These are phyloP conservation scores for Polytrichum formosum DNA, from an alignment of 225 moss, liverwort and hornwort genomes.

Conservation along the genomic window DNA sequence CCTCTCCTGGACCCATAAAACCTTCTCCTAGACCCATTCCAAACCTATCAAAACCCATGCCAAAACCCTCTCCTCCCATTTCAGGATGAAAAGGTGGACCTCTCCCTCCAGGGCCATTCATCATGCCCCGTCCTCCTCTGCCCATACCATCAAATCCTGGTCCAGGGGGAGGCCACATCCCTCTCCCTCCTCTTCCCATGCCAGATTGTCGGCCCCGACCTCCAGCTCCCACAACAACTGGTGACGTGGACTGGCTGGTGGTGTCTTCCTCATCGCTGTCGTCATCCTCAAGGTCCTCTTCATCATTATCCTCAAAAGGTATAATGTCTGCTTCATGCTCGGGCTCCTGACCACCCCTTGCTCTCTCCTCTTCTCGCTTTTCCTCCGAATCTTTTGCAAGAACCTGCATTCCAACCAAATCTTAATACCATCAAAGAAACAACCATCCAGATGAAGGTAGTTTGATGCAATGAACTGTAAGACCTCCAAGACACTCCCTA, in stretches of 20 bases:
- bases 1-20: constrained; percentile 62
- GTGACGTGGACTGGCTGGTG: constrained; percentile 70
- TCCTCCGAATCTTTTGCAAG: constrained; percentile 81
- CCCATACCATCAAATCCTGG: constrained; percentile 75
- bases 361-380: constrained; percentile 92
- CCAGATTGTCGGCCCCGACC: constrained; percentile 53
- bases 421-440: constrained; percentile 11
- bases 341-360: constrained; percentile 73
- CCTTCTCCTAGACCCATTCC: constrained; percentile 88
- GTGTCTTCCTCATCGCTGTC: constrained; percentile 96
- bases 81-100: constrained; percentile 89
- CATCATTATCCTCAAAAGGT: constrained; percentile 98
- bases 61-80: constrained; percentile 86
- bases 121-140: constrained; percentile 78
- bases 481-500: too few species aligned
- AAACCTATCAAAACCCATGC: constrained; percentile 90
- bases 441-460: background rate
- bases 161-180: constrained; percentile 81
- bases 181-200: constrained; percentile 73
- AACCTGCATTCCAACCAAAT: constrained; percentile 28
- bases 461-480: too few species aligned
- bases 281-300: constrained; percentile 94
- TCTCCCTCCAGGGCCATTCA: constrained; percentile 79
- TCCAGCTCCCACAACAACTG: constrained; percentile 34
- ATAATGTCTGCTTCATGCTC: constrained; percentile 93